A percentile compares a stretch with the other conserved stretches of the same genome.
These are phyloP conservation scores for Cercophora sp. DNA, from an alignment of 495 filamentous ascomycete genomes.

Conservation along the genomic window DNA sequence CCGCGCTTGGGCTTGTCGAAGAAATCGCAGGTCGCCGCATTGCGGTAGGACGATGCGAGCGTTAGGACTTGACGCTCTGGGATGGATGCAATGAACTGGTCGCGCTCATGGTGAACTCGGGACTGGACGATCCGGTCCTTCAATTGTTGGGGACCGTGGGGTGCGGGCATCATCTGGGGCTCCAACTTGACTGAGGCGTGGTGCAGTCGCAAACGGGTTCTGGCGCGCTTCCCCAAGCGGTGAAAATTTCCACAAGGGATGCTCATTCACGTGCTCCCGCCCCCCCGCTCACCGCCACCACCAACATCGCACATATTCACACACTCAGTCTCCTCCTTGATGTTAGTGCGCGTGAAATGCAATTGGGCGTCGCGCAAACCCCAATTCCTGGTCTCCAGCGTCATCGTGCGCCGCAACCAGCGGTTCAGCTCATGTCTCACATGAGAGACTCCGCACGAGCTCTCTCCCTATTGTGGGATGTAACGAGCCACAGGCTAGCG, in stretches of 20 bases:
- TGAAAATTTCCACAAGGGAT: too few relatives aligned
- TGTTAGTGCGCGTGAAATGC: too few relatives aligned
- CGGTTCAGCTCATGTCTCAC: not conserved
- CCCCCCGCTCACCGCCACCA: too few relatives aligned
- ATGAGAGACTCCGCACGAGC: not conserved
- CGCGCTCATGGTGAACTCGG: constrained; percentile 7
- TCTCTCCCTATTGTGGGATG: not conserved
- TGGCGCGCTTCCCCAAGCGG: too few relatives aligned
- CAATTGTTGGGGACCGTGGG: constrained; percentile 1
- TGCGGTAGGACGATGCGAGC: constrained; percentile 18
- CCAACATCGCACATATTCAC: too few relatives aligned
- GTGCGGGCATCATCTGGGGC: not conserved
- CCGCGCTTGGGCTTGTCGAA: constrained; percentile 23
- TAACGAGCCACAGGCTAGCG: not conserved
- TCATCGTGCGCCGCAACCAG: not conserved
- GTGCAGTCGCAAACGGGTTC: too few relatives aligned
- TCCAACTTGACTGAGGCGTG: not conserved
- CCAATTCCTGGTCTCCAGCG: not conserved
- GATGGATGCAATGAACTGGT: constrained; percentile 15
- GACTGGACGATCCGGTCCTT: constrained; percentile 5
- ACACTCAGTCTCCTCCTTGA: too few relatives aligned
- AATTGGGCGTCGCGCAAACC: not conserved
- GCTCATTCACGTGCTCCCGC: too few relatives aligned
- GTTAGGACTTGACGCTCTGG: not conserved
- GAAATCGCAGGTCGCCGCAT: constrained; percentile 23